Percentiles rank a stretch among this genome's conserved stretches.
Conservation (phyloP, 768 basidiomycete genomes). For the Astraeus odoratus region DNA sequence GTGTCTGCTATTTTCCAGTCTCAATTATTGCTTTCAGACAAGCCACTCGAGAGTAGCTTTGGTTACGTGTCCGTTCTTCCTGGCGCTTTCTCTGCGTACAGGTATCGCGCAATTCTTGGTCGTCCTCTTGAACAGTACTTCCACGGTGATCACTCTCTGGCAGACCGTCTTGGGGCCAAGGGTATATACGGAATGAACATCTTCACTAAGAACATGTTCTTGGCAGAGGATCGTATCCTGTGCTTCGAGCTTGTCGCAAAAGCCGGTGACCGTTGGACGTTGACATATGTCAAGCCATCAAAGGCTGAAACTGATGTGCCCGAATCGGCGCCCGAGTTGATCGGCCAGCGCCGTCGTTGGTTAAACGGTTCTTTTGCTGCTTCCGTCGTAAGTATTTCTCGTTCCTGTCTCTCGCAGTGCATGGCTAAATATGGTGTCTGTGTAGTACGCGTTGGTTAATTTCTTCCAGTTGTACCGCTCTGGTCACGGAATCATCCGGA, state of each 20-base stretch:
- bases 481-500: constrained; percentile 80
- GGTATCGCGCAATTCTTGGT: constrained; percentile 88
- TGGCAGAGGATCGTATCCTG: constrained; percentile 93
- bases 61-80: constrained; percentile 94
- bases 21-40: constrained; percentile 44
- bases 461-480: constrained; percentile 87
- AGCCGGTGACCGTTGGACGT: constrained; percentile 76
- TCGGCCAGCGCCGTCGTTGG: constrained; percentile 95
- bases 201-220: constrained; percentile 90
- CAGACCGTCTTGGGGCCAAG: constrained; percentile 86
- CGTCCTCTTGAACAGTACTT: constrained; percentile 81
- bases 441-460: constrained; percentile 91
- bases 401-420: constrained; percentile 26
- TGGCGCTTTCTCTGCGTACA: constrained; percentile 95
- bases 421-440: too few relatives aligned
- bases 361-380: constrained; percentile 95
- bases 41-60: constrained; percentile 91
- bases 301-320: constrained; percentile 98
- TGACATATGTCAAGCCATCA: constrained; percentile 89
- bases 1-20: background rate
- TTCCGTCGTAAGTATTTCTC: constrained; percentile 56
- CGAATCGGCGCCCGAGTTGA: constrained; percentile 85
- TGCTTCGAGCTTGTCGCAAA: constrained; percentile 98
- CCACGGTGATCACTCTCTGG: constrained; percentile 83
- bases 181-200: constrained; percentile 97